A percentile compares a stretch with the other conserved stretches of the same genome.
These are phyloP conservation scores for Areca catechu DNA, from an alignment of 176 grass and related monocot species.

Conservation along the genomic window DNA sequence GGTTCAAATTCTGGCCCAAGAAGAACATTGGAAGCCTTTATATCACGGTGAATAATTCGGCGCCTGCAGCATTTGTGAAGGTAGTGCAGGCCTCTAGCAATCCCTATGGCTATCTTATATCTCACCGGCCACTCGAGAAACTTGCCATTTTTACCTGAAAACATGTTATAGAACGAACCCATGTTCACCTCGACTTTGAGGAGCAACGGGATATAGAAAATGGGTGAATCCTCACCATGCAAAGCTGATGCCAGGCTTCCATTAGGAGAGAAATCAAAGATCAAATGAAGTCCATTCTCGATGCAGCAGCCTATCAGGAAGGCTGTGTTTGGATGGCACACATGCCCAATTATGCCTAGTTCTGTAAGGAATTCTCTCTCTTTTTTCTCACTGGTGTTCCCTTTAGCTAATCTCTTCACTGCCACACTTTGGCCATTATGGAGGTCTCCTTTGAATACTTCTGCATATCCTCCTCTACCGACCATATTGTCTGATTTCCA, in stretches of 20 bases:
- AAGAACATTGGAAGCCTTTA: slow-evolving; percentile 42
- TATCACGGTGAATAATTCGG: slow-evolving; percentile 41
- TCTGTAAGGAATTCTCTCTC: slow-evolving; percentile 82
- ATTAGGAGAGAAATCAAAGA: slow-evolving; percentile 66
- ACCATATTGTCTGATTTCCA: not conserved
- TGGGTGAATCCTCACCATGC: slow-evolving; percentile 41
- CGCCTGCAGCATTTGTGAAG: not conserved
- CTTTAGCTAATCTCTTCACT: slow-evolving; percentile 25
- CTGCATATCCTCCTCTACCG: not conserved
- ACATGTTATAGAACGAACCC: slow-evolving; percentile 1
- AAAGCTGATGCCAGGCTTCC: slow-evolving; percentile 66
- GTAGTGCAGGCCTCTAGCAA: not conserved
- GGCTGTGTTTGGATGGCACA: slow-evolving; percentile 86
- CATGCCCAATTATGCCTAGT: slow-evolving; percentile 79
- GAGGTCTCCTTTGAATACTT: not conserved
- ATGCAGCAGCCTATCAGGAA: slow-evolving; percentile 79
- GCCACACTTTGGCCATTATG: not conserved
- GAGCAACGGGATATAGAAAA: not conserved
- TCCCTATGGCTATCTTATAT: slow-evolving; percentile 30
- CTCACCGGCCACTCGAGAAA: slow-evolving; percentile 61
- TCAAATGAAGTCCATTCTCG: slow-evolving; percentile 75
- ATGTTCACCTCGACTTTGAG: too few species aligned
- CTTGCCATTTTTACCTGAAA: slow-evolving; percentile 48
- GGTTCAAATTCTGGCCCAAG: not conserved
- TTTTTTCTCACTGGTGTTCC: slow-evolving; percentile 58